A percentile compares a stretch with the other conserved stretches of the same genome.
These are phyloP conservation scores for Microbotryum saponariae DNA, from an alignment of 1,284 basidiomycete genomes.

Conservation along the genomic window DNA sequence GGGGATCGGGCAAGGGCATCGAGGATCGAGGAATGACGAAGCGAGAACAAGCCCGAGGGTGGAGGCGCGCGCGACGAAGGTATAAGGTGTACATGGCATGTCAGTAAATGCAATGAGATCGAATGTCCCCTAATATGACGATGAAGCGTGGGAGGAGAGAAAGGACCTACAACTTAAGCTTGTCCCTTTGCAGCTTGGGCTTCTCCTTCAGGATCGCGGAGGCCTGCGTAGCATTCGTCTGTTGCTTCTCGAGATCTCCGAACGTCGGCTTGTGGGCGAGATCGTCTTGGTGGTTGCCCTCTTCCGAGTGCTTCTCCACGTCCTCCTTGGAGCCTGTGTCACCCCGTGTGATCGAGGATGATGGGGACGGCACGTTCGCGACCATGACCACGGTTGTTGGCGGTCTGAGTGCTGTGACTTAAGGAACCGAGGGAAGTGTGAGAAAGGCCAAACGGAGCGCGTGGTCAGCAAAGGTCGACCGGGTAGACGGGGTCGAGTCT, in stretches of 20 bases:
- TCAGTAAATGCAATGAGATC: neutral
- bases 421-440: too few relatives aligned
- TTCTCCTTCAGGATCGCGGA: neutral
- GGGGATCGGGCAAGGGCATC: neutral
- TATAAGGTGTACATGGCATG: neutral
- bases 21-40: neutral
- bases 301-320: neutral
- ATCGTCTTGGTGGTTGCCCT: neutral
- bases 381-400: too few relatives aligned
- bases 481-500: too few relatives aligned
- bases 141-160: neutral
- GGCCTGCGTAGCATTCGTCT: neutral
- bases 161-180: neutral
- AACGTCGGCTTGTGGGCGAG: neutral
- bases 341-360: conserved; percentile 14
- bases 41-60: conserved; percentile 19
- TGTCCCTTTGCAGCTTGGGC: neutral
- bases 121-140: neutral
- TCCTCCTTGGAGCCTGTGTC: too few relatives aligned
- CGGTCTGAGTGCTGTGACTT: too few relatives aligned
- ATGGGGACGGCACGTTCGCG: neutral
- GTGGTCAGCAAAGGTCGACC: too few relatives aligned
- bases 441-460: too few relatives aligned
- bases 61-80: conserved; percentile 3
- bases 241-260: conserved; percentile 7